These are phyloP conservation scores for Pseudopithomyces maydicus DNA, from an alignment of 2,329 filamentous ascomycete species.

Conservation along the genomic window DNA sequence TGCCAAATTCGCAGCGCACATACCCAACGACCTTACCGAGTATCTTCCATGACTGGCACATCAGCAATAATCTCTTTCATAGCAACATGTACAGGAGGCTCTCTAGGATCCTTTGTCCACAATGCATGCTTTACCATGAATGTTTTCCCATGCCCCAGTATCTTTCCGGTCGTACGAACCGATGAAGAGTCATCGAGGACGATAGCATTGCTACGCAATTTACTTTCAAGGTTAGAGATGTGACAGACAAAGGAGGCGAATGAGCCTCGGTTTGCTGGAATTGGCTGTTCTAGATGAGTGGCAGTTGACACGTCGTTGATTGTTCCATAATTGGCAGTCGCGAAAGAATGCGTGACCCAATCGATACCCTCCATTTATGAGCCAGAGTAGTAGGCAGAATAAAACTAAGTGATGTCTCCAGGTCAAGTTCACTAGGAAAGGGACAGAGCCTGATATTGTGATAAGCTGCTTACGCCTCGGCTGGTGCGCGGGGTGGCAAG, in stretches of 20 bases:
- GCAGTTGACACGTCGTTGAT: background rate
- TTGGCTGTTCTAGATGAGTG: background rate
- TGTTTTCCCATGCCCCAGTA: slow-evolving; percentile 4
- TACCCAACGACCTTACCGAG: background rate
- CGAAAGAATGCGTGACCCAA: slow-evolving; percentile 3
- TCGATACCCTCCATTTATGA: slow-evolving; percentile 8
- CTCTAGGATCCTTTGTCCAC: slow-evolving; percentile 6
- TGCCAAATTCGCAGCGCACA: too few species aligned
- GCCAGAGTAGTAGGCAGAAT: background rate
- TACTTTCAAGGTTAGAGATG: slow-evolving; percentile 6
- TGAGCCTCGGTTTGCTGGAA: slow-evolving; percentile 2
- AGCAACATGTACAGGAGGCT: slow-evolving; percentile 11
- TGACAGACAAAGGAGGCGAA: slow-evolving; percentile 13
- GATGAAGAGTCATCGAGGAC: slow-evolving; percentile 7
- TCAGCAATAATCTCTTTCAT: slow-evolving; percentile 12
- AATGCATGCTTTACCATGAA: slow-evolving; percentile 11
- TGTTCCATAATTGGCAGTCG: slow-evolving; percentile 7
- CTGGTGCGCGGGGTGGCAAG: background rate
- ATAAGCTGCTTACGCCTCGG: background rate
- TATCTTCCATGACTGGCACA: background rate
- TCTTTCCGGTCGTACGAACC: slow-evolving; percentile 4
- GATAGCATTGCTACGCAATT: slow-evolving; percentile 4
- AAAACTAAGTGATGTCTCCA: too few species aligned
- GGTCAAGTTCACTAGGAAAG: too few species aligned
- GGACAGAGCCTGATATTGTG: too few species aligned